These are phyloP conservation scores for Notholithocarpus densiflorus DNA, from an alignment of 306 rosid species.

Conservation along the genomic window DNA sequence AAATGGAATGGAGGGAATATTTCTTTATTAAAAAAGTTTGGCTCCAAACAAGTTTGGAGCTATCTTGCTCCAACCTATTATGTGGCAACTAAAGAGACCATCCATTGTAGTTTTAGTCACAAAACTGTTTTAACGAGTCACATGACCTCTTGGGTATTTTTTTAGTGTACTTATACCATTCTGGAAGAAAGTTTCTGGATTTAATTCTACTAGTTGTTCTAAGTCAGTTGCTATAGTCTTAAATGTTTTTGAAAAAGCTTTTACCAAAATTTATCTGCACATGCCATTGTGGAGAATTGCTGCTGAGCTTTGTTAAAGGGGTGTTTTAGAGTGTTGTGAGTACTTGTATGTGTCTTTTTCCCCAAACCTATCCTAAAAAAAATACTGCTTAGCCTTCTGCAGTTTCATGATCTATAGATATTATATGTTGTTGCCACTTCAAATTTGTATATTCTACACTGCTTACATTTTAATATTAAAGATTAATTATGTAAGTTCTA, in stretches of 20 bases:
- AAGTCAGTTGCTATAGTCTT: not conserved
- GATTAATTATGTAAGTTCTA: not conserved
- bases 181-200: not conserved
- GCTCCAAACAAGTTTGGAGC: no score
- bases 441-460: not conserved
- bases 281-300: not conserved
- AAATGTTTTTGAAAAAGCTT: not conserved
- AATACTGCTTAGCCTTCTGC: not conserved
- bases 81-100: no score
- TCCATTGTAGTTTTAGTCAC: no score
- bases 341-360: not conserved
- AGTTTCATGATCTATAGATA: not conserved
- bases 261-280: not conserved
- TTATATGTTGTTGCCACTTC: not conserved
- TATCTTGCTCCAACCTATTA: no score
- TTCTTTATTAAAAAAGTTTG: not conserved
- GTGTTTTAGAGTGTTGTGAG: not conserved
- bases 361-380: not conserved
- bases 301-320: not conserved
- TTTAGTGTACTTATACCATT: not conserved
- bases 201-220: not conserved
- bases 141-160: not conserved
- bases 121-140: not conserved
- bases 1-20: no score
- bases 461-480: not conserved